These are phyloP conservation scores for Nepenthes mirabilis DNA, from an alignment of 148 eudicot species.

Conservation along the genomic window DNA sequence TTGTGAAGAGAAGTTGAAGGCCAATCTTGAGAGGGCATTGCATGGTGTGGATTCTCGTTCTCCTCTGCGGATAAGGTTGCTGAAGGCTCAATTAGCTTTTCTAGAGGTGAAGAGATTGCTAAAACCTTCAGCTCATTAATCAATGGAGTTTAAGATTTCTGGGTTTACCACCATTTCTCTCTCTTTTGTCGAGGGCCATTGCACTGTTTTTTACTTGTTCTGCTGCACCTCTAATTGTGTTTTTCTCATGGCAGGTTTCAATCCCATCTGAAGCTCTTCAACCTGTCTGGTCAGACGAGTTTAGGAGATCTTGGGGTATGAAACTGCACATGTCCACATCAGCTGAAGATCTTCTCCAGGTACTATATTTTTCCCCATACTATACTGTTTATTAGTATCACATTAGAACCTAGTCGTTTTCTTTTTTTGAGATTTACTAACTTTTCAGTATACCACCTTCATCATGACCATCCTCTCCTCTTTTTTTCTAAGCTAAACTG, in stretches of 20 bases:
- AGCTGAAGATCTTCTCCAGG: slow-evolving; percentile 73
- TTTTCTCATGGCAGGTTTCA: slow-evolving; percentile 36
- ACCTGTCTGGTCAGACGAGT: slow-evolving; percentile 55
- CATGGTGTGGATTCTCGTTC: slow-evolving; percentile 17
- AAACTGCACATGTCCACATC: slow-evolving; percentile 47
- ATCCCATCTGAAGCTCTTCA: slow-evolving; percentile 65
- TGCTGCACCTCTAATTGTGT: slow-evolving; percentile 1
- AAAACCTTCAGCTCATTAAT: no score
- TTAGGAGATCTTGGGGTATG: slow-evolving; percentile 54
- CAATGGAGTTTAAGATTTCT: not conserved
- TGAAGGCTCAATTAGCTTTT: slow-evolving; percentile 44
- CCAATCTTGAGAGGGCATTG: slow-evolving; percentile 11
- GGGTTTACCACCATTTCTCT: not conserved
- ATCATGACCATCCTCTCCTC: not conserved
- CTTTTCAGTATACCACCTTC: not conserved
- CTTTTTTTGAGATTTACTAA: not conserved
- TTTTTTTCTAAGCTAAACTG: not conserved
- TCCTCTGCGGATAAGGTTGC: slow-evolving; percentile 54
- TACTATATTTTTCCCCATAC: slow-evolving; percentile 11
- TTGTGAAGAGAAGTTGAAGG: slow-evolving; percentile 29
- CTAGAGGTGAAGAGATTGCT: slow-evolving; percentile 46
- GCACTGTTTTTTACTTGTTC: not conserved
- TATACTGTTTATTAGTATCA: not conserved
- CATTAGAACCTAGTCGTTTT: no score
- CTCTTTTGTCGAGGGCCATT: not conserved